Base-by-base conservation (phyloP, 2,329 filamentous ascomycete genomes). In the Epichloe elymi region DNA sequence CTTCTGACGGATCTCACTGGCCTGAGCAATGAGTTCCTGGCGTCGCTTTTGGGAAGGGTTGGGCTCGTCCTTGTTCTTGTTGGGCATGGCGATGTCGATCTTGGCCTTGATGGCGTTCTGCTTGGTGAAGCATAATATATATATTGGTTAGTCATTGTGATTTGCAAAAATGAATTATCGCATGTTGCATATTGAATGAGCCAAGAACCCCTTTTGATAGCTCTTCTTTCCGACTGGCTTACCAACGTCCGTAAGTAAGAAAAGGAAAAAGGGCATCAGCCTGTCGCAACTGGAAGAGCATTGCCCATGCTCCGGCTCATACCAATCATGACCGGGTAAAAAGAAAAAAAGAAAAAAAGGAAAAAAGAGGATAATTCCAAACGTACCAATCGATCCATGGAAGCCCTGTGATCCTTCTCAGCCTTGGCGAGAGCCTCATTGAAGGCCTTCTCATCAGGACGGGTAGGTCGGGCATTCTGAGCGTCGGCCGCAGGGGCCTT, bases 21-120 rank as follows among this genome's bases (percentile, higher is more conserved):
- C 79, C 71, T 97, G 81, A 50, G 81, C 74, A 61, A 88, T 85
- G 58, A 97, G 82, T 68, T 95, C 88, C 67, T 88, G 80, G 64
- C 89, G 86, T 65, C 83, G 86, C 75, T 95, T 88, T 63, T 82
- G 83, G 54, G 79, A 74, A 14, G 91, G 88, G 36, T 81, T 88
- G 63, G 86, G 86, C 69, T 88, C 82, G 65, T 91, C 88, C 72
- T 86, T 77, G 67, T 75, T 76, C 70, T 79, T 81, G 71, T 69
- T 85, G 46, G 88, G 86, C 63, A 83, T 78, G 54, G 86, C 87
- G 57, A 83, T 74, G 53, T 96, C 89, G 65, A 97, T 81, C 74
- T 96, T 95, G 66, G 83, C 79, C 71, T 89, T 91, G 71, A 93
- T 75, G 58, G 84, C 83, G 65, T 87, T 90, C 91, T 97, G 64